Evolutionary conservation across 306 rosid species (phyloP).

Genomic region (Castanopsis chinensis): DNA sequence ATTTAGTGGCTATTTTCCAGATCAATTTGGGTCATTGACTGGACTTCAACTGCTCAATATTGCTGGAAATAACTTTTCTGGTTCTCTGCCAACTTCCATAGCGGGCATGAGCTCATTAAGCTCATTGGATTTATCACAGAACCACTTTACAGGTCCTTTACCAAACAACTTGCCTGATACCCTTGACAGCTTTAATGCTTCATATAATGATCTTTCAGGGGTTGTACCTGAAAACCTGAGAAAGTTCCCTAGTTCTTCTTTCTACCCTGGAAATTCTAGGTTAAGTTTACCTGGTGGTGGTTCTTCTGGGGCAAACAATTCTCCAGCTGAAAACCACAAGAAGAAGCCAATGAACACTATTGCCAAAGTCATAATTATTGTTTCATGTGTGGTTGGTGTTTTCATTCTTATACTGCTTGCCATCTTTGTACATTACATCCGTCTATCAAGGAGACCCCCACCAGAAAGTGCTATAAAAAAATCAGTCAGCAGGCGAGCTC

Average conservation of each 20-base stretch:
- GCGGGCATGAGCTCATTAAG: conserved; percentile 55
- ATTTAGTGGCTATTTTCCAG: conserved; percentile 81
- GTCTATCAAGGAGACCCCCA: conserved; percentile 59
- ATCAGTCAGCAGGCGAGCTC: conserved; percentile 39
- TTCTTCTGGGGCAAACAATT: conserved; percentile 51
- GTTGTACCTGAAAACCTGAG: conserved; percentile 74
- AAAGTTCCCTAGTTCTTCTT: conserved; percentile 74
- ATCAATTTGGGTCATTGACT: conserved; percentile 59
- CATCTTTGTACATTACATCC: conserved; percentile 71
- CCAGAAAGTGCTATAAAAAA: conserved; percentile 46
- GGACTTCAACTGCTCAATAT: conserved; percentile 64
- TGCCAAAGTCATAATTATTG: conserved; percentile 79
- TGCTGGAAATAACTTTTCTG: conserved; percentile 85
- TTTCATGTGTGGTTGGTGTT: conserved; percentile 74
- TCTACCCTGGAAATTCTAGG: conserved; percentile 78
- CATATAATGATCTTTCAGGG: conserved; percentile 85
- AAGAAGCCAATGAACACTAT: conserved; percentile 59
- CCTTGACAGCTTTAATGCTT: conserved; percentile 68
- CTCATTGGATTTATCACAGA: conserved; percentile 69
- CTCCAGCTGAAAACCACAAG: conserved; percentile 42
- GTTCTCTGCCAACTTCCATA: conserved; percentile 85
- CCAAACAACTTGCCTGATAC: conserved; percentile 63
- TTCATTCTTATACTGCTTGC: conserved; percentile 77
- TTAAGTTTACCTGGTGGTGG: conserved; percentile 49
- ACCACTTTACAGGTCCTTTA: conserved; percentile 84